These are phyloP conservation scores for Cutaneotrichosporon sp. DNA, from an alignment of 1,284 basidiomycete species.

Conservation along the genomic window DNA sequence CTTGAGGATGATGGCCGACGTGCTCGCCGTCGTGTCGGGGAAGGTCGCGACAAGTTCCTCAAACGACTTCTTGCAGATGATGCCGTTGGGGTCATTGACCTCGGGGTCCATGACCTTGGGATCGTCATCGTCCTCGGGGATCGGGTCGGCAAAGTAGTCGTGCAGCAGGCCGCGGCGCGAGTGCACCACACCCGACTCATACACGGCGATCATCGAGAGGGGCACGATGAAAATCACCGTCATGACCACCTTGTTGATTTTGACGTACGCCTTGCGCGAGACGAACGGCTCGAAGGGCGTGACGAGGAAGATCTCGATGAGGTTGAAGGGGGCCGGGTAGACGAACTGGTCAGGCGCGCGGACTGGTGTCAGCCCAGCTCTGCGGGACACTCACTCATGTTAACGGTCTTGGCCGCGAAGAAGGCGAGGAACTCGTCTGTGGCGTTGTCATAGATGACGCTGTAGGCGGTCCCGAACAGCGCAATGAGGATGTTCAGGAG, in stretches of 20 bases:
- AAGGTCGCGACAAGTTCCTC: conserved; percentile 72
- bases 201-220: conserved; percentile 70
- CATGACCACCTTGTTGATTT: conserved; percentile 81
- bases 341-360: conserved; percentile 70
- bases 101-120: conserved; percentile 63
- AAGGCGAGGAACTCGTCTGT: conserved; percentile 66
- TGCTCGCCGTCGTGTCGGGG: conserved; percentile 63
- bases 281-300: conserved; percentile 74
- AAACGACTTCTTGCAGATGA: conserved; percentile 75
- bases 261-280: conserved; percentile 33
- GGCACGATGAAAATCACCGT: conserved; percentile 75
- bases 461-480: conserved; percentile 86
- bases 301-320: conserved; percentile 69
- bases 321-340: conserved; percentile 63
- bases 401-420: conserved; percentile 84
- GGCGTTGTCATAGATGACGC: conserved; percentile 63
- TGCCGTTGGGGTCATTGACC: conserved; percentile 54
- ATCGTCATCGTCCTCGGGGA: conserved; percentile 63
- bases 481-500: conserved; percentile 94
- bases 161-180: conserved; percentile 61
- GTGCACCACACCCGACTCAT: conserved; percentile 67
- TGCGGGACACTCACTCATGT: conserved; percentile 51
- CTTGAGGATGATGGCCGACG: conserved; percentile 65
- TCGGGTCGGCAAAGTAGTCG: conserved; percentile 64
- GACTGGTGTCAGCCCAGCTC: conserved; percentile 62